These are phyloP conservation scores for Wickerhamomyces mucosus DNA, from an alignment of 805 yeast species.

Conservation along the genomic window DNA sequence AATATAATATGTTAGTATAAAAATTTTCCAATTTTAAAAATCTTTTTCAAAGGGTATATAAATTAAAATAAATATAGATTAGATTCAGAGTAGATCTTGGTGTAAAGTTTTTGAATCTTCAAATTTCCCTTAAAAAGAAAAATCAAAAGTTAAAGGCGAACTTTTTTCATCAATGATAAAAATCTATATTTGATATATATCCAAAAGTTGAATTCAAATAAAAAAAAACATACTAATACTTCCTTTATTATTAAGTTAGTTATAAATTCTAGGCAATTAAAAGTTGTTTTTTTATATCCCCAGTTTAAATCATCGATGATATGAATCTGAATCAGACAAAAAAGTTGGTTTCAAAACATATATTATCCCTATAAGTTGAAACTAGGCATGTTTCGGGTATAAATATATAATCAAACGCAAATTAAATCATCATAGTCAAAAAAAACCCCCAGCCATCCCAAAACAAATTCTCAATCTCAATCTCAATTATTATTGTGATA, in stretches of 20 bases:
- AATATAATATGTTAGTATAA: too few relatives aligned
- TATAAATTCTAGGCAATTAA: too few relatives aligned
- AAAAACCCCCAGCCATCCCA: neutral
- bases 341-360: constrained; percentile 26
- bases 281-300: too few relatives aligned
- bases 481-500: too few relatives aligned
- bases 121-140: too few relatives aligned
- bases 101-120: constrained; percentile 29
- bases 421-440: constrained; percentile 37
- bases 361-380: constrained; percentile 25
- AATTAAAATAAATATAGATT: too few relatives aligned
- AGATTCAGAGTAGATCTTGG: constrained; percentile 34
- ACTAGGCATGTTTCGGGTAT: constrained; percentile 38
- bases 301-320: neutral
- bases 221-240: neutral
- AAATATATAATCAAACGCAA: constrained; percentile 39
- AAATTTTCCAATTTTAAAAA: too few relatives aligned
- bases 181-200: neutral
- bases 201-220: neutral
- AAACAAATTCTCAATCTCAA: too few relatives aligned
- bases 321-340: constrained; percentile 5
- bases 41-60: too few relatives aligned
- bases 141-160: constrained; percentile 25
- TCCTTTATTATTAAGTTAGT: too few relatives aligned
- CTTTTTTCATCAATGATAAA: constrained; percentile 25